These are phyloP conservation scores for Entoloma clypeatum DNA, from an alignment of 1,284 basidiomycete genomes.

Conservation along the genomic window DNA sequence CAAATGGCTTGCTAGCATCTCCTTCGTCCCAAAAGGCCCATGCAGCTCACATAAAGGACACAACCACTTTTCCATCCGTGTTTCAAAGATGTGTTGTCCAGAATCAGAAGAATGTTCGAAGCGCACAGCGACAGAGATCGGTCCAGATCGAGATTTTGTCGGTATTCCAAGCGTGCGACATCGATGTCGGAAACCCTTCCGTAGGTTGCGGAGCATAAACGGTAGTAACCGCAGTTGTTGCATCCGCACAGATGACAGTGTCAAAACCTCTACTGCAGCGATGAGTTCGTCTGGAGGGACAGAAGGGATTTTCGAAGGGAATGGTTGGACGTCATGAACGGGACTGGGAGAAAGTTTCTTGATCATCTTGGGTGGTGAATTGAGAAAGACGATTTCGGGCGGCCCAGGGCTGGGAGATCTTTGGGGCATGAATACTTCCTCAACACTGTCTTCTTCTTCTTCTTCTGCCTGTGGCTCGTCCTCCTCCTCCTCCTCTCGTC, in stretches of 20 bases:
- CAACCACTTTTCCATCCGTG: constrained; percentile 34
- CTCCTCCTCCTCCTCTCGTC: constrained; percentile 2
- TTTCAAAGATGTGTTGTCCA: constrained; percentile 19
- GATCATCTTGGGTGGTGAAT: constrained; percentile 21
- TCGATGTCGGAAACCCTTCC: constrained; percentile 38
- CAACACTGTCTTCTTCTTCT: constrained; percentile 12
- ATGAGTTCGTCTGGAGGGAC: constrained; percentile 29
- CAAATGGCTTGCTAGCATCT: constrained; percentile 52
- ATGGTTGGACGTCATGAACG: constrained; percentile 3
- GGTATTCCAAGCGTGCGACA: constrained; percentile 32
- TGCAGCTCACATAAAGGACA: constrained; percentile 64
- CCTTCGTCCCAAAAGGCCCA: constrained; percentile 42
- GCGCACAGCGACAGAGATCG: constrained; percentile 21
- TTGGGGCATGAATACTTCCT: constrained; percentile 12
- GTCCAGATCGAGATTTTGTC: constrained; percentile 18
- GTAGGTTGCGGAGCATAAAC: constrained; percentile 50
- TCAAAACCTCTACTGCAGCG: constrained; percentile 30
- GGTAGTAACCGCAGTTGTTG: constrained; percentile 39
- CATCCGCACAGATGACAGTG: constrained; percentile 30
- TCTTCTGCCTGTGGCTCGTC: constrained; percentile 8
- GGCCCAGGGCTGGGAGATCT: constrained; percentile 19
- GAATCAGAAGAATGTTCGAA: constrained; percentile 29
- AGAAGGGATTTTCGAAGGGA: not conserved
- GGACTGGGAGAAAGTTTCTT: constrained; percentile 18
- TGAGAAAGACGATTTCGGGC: constrained; percentile 23